These are phyloP conservation scores for Rhynchosporium agropyri DNA, from an alignment of 2,329 filamentous ascomycete genomes.

Conservation along the genomic window DNA sequence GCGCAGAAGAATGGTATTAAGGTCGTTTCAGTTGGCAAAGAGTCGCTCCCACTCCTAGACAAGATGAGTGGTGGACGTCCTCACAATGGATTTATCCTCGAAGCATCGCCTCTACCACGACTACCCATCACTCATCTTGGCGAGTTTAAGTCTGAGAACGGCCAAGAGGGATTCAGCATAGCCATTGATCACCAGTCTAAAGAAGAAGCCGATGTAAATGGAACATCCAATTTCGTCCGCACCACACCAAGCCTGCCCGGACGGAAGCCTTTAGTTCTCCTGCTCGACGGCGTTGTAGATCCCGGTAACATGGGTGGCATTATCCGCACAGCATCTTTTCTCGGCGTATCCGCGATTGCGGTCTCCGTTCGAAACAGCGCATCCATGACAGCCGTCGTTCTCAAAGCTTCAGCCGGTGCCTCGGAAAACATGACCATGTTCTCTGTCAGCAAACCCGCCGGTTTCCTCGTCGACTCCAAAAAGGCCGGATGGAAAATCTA, in stretches of 20 bases:
- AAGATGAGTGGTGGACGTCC: slow-evolving; percentile 81
- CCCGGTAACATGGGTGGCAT: slow-evolving; percentile 91
- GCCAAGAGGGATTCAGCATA: slow-evolving; percentile 58
- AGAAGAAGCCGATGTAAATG: slow-evolving; percentile 77
- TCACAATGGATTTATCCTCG: slow-evolving; percentile 88
- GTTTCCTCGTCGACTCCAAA: slow-evolving; percentile 71
- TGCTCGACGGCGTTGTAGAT: slow-evolving; percentile 78
- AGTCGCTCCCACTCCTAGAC: slow-evolving; percentile 71
- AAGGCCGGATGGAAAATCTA: slow-evolving; percentile 80
- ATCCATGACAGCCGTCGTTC: slow-evolving; percentile 71
- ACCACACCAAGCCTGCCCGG: slow-evolving; percentile 38
- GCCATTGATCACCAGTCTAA: slow-evolving; percentile 66
- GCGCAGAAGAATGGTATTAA: slow-evolving; percentile 54
- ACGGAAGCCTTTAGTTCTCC: slow-evolving; percentile 69
- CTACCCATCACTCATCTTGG: slow-evolving; percentile 64
- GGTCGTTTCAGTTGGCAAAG: slow-evolving; percentile 60
- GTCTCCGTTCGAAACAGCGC: slow-evolving; percentile 76
- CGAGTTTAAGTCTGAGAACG: slow-evolving; percentile 30
- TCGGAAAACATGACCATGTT: slow-evolving; percentile 79
- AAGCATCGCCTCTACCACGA: slow-evolving; percentile 80
- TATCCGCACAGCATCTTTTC: slow-evolving; percentile 82
- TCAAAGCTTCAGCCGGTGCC: slow-evolving; percentile 88
- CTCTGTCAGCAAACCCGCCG: slow-evolving; percentile 63
- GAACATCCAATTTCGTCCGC: slow-evolving; percentile 56
- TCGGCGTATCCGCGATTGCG: slow-evolving; percentile 84